phyloP scores from a whole-genome alignment of 108 stramenopile species.

The Skeletonema costatum region DNA sequence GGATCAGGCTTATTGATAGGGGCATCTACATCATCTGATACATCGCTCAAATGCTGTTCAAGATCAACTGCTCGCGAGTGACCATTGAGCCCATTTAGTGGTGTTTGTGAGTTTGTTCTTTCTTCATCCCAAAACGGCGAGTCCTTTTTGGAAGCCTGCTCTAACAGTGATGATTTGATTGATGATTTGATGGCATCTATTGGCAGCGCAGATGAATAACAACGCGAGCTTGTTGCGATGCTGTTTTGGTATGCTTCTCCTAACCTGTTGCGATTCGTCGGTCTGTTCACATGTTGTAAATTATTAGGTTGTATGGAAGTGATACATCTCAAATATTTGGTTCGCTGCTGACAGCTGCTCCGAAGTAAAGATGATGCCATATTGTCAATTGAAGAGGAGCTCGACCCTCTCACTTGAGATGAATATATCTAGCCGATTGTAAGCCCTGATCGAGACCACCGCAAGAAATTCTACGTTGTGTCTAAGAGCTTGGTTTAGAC shows the following conservation, averaged over 20 bases:
- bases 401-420: background rate
- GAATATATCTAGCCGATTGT: background rate
- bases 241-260: background rate
- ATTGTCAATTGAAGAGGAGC: background rate
- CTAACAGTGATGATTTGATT: constrained; percentile 73
- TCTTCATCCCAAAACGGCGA: constrained; percentile 66
- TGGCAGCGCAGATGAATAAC: constrained; percentile 40
- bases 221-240: background rate
- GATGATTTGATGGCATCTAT: constrained; percentile 63
- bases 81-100: constrained; percentile 33
- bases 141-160: constrained; percentile 69
- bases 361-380: background rate
- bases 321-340: background rate
- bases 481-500: background rate
- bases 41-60: constrained; percentile 32
- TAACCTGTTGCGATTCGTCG: background rate
- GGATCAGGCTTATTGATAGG: constrained; percentile 67
- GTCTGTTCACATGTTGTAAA: background rate
- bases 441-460: background rate
- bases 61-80: constrained; percentile 23
- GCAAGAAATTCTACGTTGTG: background rate
- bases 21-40: constrained; percentile 44
- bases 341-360: background rate
- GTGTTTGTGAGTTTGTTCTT: constrained; percentile 7
- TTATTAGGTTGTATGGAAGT: background rate